A percentile compares a stretch with the other conserved stretches of the same genome.
Conservation (phyloP, 2,329 filamentous ascomycete species). For the Dichotomopilus funicola region DNA sequence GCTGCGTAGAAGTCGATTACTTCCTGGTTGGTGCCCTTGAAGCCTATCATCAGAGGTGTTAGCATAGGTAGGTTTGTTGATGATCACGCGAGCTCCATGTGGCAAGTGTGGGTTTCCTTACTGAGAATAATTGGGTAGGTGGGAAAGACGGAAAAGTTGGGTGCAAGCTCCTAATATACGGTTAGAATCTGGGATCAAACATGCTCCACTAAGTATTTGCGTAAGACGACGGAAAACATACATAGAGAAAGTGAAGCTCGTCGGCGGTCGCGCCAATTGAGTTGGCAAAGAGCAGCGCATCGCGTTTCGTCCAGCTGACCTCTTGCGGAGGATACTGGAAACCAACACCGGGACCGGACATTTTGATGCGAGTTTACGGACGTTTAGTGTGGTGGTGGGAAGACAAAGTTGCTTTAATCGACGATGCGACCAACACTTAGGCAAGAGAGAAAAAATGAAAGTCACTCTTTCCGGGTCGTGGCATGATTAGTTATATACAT, state of each 20-base stretch:
- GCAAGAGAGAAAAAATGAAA: too few relatives aligned
- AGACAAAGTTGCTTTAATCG: not conserved
- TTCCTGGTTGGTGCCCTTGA: constrained; percentile 70
- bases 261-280: constrained; percentile 78
- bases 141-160: constrained; percentile 80
- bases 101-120: constrained; percentile 34
- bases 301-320: constrained; percentile 81
- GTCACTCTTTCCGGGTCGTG: too few relatives aligned
- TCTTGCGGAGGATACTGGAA: constrained; percentile 71
- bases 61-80: not conserved
- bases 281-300: constrained; percentile 82
- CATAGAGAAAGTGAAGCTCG: constrained; percentile 89
- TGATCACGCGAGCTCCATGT: not conserved
- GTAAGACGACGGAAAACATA: constrained; percentile 35
- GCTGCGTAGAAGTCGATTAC: constrained; percentile 79
- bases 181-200: not conserved
- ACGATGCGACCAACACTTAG: not conserved
- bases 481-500: too few relatives aligned
- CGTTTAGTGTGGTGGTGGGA: not conserved
- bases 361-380: constrained; percentile 17
- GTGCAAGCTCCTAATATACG: constrained; percentile 66
- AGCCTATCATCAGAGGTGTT: constrained; percentile 42
- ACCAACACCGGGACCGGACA: constrained; percentile 55
- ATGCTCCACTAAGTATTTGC: too few relatives aligned
- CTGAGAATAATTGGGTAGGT: constrained; percentile 79